Percentiles rank a stretch among this genome's conserved stretches.
phyloP scores from a whole-genome alignment of 257 asterid genomes.

The Plectranthus barbatus region DNA sequence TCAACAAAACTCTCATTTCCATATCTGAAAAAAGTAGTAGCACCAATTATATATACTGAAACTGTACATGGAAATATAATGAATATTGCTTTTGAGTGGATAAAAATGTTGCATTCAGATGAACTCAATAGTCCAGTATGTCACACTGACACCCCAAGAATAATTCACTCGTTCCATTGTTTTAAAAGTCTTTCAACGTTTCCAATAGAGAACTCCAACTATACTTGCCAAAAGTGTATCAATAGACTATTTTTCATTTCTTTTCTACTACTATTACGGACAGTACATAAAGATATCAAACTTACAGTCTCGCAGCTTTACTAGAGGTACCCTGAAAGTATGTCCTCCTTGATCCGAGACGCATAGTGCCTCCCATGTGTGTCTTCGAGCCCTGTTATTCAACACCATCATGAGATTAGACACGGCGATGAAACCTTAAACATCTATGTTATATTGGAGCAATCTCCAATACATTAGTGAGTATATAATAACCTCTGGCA shows the following conservation, averaged over 20 bases:
- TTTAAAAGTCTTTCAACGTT: background rate
- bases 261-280: background rate
- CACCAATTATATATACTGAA: background rate
- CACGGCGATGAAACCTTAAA: background rate
- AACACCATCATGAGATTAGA: constrained; percentile 8
- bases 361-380: constrained; percentile 89
- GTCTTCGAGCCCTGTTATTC: constrained; percentile 59
- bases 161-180: background rate
- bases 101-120: no score
- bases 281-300: constrained; percentile 9
- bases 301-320: constrained; percentile 54
- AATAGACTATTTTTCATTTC: background rate
- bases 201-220: background rate
- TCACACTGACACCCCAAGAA: background rate
- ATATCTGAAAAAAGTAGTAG: constrained; percentile 35
- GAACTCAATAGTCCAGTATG: no score
- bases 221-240: background rate
- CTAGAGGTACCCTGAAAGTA: constrained; percentile 40
- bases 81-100: background rate
- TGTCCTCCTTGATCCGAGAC: constrained; percentile 79
- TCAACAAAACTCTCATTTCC: constrained; percentile 50
- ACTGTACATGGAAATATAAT: background rate
- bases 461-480: constrained; percentile 6
- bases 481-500: constrained; percentile 57
- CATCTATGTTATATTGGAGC: background rate